These are phyloP conservation scores for Beauveria varroae DNA, from an alignment of 2,329 filamentous ascomycete genomes.

Conservation along the genomic window DNA sequence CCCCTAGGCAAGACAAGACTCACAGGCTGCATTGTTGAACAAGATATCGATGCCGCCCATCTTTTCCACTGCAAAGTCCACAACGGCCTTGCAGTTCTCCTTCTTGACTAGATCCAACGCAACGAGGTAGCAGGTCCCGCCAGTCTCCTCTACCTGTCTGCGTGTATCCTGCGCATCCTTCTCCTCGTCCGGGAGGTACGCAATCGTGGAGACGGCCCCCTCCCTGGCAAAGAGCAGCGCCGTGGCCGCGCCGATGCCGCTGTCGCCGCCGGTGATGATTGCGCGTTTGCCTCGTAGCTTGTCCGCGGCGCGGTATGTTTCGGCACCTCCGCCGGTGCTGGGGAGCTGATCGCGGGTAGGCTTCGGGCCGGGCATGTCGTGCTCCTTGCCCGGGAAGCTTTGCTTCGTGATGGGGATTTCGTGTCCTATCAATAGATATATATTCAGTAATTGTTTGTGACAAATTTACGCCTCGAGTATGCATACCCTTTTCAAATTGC, in stretches of 20 bases:
- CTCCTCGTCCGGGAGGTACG: conserved; percentile 69
- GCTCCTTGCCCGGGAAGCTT: conserved; percentile 35
- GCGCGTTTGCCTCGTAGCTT: conserved; percentile 71
- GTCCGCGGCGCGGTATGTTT: conserved; percentile 65
- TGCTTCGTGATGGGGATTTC: conserved; percentile 33
- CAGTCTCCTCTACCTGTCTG: conserved; percentile 58
- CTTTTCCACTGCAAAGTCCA: conserved; percentile 57
- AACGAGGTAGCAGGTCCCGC: conserved; percentile 56
- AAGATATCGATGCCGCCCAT: conserved; percentile 68
- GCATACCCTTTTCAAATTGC: background rate
- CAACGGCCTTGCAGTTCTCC: conserved; percentile 61
- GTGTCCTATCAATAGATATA: background rate
- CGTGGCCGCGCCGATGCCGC: conserved; percentile 68
- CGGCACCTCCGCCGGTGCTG: conserved; percentile 57
- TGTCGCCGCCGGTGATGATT: conserved; percentile 75
- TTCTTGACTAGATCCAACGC: conserved; percentile 56
- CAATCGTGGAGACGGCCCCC: conserved; percentile 66
- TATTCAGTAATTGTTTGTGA: background rate
- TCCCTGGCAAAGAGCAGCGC: conserved; percentile 76
- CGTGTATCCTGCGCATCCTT: conserved; percentile 70
- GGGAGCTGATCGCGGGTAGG: conserved; percentile 60
- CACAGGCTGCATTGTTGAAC: conserved; percentile 67
- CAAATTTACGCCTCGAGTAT: no score
- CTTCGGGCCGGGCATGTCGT: conserved; percentile 42
- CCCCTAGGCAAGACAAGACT: conserved; percentile 25